These are phyloP conservation scores for Phytophthora brassicae DNA, from an alignment of 352 stramenopile species.

Conservation along the genomic window DNA sequence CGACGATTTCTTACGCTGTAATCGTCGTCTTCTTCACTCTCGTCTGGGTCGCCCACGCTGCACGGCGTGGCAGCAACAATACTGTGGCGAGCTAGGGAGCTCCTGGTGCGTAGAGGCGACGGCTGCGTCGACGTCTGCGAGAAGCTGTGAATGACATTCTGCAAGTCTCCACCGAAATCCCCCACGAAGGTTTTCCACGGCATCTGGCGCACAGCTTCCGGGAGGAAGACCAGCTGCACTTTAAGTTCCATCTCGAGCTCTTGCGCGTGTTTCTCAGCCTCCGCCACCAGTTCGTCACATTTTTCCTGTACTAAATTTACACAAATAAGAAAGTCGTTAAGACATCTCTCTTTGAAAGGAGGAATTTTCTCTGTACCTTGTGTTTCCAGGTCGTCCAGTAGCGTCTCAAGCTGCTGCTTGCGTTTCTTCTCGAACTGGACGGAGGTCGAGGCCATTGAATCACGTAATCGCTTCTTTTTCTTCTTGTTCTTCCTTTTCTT, in stretches of 20 bases:
- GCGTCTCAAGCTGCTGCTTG: slow-evolving; percentile 35
- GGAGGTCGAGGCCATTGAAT: slow-evolving; percentile 10
- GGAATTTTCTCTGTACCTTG: slow-evolving; percentile 39
- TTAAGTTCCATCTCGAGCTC: slow-evolving; percentile 79
- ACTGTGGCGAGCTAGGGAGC: slow-evolving; percentile 24
- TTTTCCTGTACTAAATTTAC: slow-evolving; percentile 57
- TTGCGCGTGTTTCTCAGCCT: slow-evolving; percentile 56
- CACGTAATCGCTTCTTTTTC: slow-evolving; percentile 33
- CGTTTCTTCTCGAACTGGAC: slow-evolving; percentile 43
- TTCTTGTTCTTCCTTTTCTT: slow-evolving; percentile 36
- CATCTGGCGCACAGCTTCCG: slow-evolving; percentile 72
- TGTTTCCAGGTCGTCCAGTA: slow-evolving; percentile 65
- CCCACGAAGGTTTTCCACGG: slow-evolving; percentile 79
- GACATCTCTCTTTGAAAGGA: no score
- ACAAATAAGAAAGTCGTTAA: no score
- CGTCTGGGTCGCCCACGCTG: slow-evolving; percentile 22
- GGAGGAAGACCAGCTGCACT: slow-evolving; percentile 76
- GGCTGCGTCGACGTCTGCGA: slow-evolving; percentile 16
- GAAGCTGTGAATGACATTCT: slow-evolving; percentile 74
- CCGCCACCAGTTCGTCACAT: slow-evolving; percentile 50
- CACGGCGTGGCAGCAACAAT: slow-evolving; percentile 49
- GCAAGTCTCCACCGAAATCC: slow-evolving; percentile 73
- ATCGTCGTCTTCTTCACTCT: slow-evolving; percentile 17
- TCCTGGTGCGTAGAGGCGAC: slow-evolving; percentile 13
- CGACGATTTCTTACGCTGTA: slow-evolving; percentile 18